These are phyloP conservation scores for Cladosporium sp. DNA, from an alignment of 2,329 filamentous ascomycete genomes.

Conservation along the genomic window DNA sequence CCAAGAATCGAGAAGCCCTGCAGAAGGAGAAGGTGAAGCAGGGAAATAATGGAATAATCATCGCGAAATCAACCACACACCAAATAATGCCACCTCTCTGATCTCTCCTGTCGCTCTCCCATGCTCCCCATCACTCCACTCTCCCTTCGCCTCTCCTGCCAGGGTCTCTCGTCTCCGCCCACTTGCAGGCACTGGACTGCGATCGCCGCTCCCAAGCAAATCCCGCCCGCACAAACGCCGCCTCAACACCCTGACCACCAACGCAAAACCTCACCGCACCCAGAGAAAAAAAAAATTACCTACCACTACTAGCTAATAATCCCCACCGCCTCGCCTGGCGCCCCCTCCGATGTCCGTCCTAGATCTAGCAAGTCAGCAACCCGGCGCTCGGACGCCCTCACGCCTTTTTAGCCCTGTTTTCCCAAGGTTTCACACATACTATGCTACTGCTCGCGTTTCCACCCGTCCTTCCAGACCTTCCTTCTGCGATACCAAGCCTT, in stretches of 20 bases:
- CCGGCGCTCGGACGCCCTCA: not conserved
- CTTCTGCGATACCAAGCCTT: not conserved
- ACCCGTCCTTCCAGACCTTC: constrained; percentile 9
- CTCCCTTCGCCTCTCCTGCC: not conserved
- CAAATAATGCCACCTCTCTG: not conserved
- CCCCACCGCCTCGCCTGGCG: constrained; percentile 3
- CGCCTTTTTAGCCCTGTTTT: not conserved
- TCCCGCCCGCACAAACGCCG: not conserved
- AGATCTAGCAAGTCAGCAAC: constrained; percentile 2
- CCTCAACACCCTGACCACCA: not conserved
- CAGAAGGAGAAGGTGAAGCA: not conserved
- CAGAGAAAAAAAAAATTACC: not conserved
- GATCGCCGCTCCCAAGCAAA: constrained; percentile 1
- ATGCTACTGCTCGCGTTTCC: not conserved
- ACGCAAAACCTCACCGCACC: not conserved
- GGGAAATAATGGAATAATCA: not conserved
- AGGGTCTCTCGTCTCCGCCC: not conserved
- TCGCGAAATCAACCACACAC: not conserved
- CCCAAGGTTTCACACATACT: not conserved
- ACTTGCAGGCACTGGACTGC: not conserved
- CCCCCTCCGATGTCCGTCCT: not conserved
- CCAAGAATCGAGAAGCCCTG: constrained; percentile 1
- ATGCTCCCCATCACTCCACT: not conserved
- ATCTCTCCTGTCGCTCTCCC: not conserved
- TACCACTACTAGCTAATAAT: not conserved